These are phyloP conservation scores for Brassica cretica DNA, from an alignment of 345 rosid species.

Conservation along the genomic window DNA sequence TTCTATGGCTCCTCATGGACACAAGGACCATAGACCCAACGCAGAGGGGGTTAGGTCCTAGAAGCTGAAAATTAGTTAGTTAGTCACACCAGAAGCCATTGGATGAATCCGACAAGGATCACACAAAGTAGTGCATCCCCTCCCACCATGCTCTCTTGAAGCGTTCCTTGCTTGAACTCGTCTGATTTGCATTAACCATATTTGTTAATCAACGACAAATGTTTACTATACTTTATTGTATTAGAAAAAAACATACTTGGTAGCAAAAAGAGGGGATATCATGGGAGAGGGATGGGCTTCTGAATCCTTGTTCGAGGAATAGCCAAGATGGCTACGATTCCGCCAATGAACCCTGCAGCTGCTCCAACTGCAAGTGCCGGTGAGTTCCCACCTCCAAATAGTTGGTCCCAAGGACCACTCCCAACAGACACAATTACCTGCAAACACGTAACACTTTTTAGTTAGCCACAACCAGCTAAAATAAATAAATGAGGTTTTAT, in stretches of 20 bases:
- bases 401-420: slow-evolving; percentile 83
- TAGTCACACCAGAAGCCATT: slow-evolving; percentile 30
- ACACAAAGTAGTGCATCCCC: slow-evolving; percentile 25
- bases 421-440: slow-evolving; percentile 78
- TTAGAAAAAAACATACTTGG: slow-evolving; percentile 8
- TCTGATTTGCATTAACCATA: slow-evolving; percentile 12
- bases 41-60: slow-evolving; percentile 17
- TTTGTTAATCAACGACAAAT: not conserved
- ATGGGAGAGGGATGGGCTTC: slow-evolving; percentile 58
- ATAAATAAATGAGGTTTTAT: not conserved
- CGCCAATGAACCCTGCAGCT: slow-evolving; percentile 61
- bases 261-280: slow-evolving; percentile 43
- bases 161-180: not conserved
- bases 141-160: slow-evolving; percentile 2
- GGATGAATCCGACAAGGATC: slow-evolving; percentile 28
- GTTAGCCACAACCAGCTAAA: slow-evolving; percentile 4
- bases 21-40: slow-evolving; percentile 22
- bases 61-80: slow-evolving; percentile 29
- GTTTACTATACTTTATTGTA: not conserved
- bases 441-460: not conserved
- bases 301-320: slow-evolving; percentile 70
- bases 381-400: slow-evolving; percentile 79
- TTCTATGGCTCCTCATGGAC: slow-evolving; percentile 21
- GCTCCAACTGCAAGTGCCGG: slow-evolving; percentile 79
- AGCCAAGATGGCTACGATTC: slow-evolving; percentile 79